These are phyloP conservation scores for barrel medic (Medicago truncatula) DNA, from an alignment of 306 rosid species.

Conservation along the genomic window MtrunA17r5.0-ANR NC_053045.1:28104501-28105000, in stretches of 20 bases:
- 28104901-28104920: constrained; percentile 43
- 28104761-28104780: constrained; percentile 40
- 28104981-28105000: constrained; percentile 44
- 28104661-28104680: constrained; percentile 52
- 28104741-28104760: constrained; percentile 55
- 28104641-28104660: constrained; percentile 40
- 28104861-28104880: constrained; percentile 27
- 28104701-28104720: constrained; percentile 47
- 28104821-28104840: constrained; percentile 54
- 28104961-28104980: constrained; percentile 52
- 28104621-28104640: constrained; percentile 44
- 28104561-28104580: constrained; percentile 61
- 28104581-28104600: constrained; percentile 57
- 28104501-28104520: constrained; percentile 55
- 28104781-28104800: constrained; percentile 59
- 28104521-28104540: constrained; percentile 58
- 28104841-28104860: constrained; percentile 44
- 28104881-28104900: constrained; percentile 46
- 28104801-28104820: constrained; percentile 52
- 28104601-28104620: constrained; percentile 44
- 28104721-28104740: constrained; percentile 60
- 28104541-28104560: constrained; percentile 59
- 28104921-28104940: constrained; percentile 45
- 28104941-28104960: constrained; percentile 46
- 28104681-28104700: constrained; percentile 58